Conservation (phyloP, 1,139 yeast genomes). For the Spathaspora sp. region DNA sequence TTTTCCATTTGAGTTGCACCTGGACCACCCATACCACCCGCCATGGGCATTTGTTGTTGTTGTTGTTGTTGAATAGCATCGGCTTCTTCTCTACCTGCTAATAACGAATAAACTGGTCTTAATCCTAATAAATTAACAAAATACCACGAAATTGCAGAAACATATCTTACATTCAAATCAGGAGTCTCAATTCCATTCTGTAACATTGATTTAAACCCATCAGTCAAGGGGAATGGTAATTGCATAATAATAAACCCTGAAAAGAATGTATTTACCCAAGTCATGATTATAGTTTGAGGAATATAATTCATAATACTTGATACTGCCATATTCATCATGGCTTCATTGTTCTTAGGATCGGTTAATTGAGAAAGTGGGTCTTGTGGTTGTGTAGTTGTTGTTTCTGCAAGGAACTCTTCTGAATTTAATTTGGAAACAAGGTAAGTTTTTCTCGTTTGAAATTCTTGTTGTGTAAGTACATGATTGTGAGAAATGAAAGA, state of each 20-base stretch:
- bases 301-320: constrained; percentile 79
- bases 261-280: constrained; percentile 93
- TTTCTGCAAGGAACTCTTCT: constrained; percentile 40
- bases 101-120: constrained; percentile 71
- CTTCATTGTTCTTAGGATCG: constrained; percentile 72
- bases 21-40: constrained; percentile 41
- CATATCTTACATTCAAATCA: constrained; percentile 89
- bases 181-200: constrained; percentile 85
- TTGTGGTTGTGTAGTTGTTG: constrained; percentile 47
- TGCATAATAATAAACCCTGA: constrained; percentile 83
- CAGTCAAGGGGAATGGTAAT: constrained; percentile 67
- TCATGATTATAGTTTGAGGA: constrained; percentile 93
- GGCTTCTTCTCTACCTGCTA: constrained; percentile 53
- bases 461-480: constrained; percentile 47
- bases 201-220: constrained; percentile 86
- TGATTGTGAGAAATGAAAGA: constrained; percentile 50
- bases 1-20: constrained; percentile 63
- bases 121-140: constrained; percentile 86
- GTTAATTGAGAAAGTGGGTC: constrained; percentile 60
- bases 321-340: constrained; percentile 77
- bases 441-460: constrained; percentile 46
- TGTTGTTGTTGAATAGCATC: constrained; percentile 49
- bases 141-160: constrained; percentile 97
- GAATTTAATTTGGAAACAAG: constrained; percentile 47
- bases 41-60: constrained; percentile 43